Conservation (phyloP, 2,329 filamentous ascomycete genomes). For the Paraphoma sp. region DNA sequence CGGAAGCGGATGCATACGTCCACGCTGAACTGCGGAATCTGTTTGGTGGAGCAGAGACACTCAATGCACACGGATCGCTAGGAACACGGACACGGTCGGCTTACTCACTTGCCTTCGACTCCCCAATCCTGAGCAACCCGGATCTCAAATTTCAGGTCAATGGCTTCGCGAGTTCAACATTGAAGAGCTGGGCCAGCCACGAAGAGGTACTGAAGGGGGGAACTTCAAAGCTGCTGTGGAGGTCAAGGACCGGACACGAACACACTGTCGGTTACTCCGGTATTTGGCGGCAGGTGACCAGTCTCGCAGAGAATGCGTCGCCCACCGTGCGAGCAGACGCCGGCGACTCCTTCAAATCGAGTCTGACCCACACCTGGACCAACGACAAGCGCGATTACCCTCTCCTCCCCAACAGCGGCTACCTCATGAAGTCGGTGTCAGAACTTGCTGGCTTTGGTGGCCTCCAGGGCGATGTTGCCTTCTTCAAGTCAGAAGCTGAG, state of each 20-base stretch:
- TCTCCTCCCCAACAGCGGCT: constrained; percentile 82
- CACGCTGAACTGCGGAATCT: constrained; percentile 89
- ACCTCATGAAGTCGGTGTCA: constrained; percentile 76
- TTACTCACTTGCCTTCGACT: constrained; percentile 85
- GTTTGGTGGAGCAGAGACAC: constrained; percentile 89
- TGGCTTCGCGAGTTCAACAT: constrained; percentile 79
- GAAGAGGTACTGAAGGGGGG: constrained; percentile 86
- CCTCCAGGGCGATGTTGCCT: constrained; percentile 87
- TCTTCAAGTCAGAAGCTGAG: constrained; percentile 90
- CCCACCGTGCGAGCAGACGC: constrained; percentile 83
- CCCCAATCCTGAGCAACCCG: constrained; percentile 83
- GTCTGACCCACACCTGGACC: constrained; percentile 80
- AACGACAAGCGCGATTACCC: constrained; percentile 84
- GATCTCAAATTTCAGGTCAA: constrained; percentile 81
- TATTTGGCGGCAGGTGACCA: constrained; percentile 88
- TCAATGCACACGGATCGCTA: constrained; percentile 84
- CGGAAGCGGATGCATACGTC: constrained; percentile 91
- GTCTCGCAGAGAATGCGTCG: constrained; percentile 76
- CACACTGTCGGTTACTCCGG: constrained; percentile 83
- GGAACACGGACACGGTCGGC: constrained; percentile 91
- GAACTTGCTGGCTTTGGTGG: constrained; percentile 90
- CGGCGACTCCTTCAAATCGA: constrained; percentile 89
- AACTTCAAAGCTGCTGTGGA: constrained; percentile 77
- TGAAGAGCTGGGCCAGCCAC: constrained; percentile 93
- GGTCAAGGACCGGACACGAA: constrained; percentile 66